phyloP scores from a whole-genome alignment of 108 stramenopile species.

The Bacterosira constricta region DNA sequence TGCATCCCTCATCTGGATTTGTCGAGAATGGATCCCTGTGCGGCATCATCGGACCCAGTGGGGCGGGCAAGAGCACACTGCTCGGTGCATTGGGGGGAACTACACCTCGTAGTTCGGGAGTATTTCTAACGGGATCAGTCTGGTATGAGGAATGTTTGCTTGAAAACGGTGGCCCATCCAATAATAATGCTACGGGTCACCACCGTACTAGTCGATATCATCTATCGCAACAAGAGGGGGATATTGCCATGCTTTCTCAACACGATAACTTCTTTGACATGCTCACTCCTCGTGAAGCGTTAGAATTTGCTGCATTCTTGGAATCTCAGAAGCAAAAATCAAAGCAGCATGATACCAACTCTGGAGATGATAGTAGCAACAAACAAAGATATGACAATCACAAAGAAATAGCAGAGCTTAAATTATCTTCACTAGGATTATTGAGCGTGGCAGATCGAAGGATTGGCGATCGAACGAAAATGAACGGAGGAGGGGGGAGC shows the following conservation, averaged over 20 bases:
- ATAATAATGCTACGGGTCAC: background rate
- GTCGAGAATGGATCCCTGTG: constrained; percentile 67
- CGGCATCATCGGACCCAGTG: constrained; percentile 71
- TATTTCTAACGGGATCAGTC: constrained; percentile 38
- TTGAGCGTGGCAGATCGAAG: constrained; percentile 50
- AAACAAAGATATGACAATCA: no score
- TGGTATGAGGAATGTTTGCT: constrained; percentile 33
- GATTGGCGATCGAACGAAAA: constrained; percentile 61
- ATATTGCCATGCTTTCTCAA: constrained; percentile 83
- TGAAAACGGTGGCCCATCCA: background rate
- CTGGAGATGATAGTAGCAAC: no score
- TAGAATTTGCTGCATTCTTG: constrained; percentile 77
- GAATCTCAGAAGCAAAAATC: constrained; percentile 54
- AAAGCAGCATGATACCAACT: no score
- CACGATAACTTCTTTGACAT: constrained; percentile 79
- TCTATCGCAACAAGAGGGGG: constrained; percentile 55
- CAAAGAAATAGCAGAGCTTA: constrained; percentile 40
- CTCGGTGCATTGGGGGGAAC: constrained; percentile 51
- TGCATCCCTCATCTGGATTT: constrained; percentile 58
- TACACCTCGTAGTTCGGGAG: constrained; percentile 15
- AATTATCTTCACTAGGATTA: constrained; percentile 66
- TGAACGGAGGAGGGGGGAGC: constrained; percentile 36
- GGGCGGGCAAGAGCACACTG: constrained; percentile 72
- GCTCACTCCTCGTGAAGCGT: constrained; percentile 81
- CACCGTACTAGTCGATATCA: background rate